These are phyloP conservation scores for Annulohypoxylon truncatum DNA, from an alignment of 2,329 filamentous ascomycete genomes.

Conservation along the genomic window DNA sequence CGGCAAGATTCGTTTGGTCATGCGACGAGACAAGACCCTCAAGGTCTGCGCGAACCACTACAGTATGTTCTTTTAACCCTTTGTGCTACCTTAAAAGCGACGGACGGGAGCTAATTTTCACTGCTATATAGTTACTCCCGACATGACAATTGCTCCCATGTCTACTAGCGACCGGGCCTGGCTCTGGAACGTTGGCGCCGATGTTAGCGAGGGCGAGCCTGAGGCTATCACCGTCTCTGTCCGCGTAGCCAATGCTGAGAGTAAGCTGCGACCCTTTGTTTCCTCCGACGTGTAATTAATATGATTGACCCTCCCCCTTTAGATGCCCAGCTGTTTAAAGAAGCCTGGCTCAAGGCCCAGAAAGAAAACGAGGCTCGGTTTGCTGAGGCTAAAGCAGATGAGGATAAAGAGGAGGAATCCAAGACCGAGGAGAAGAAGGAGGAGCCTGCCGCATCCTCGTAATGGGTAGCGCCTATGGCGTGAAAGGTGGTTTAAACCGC, in stretches of 20 bases:
- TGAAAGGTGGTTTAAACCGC: constrained; percentile 6
- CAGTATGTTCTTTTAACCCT: constrained; percentile 68
- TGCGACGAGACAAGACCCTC: constrained; percentile 99
- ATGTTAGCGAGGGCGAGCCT: constrained; percentile 97
- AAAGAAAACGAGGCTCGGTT: constrained; percentile 94
- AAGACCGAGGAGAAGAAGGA: constrained; percentile 44
- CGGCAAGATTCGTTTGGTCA: constrained; percentile 95
- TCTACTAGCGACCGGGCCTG: constrained; percentile 98
- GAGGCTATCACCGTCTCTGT: constrained; percentile 97
- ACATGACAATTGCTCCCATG: constrained; percentile 99
- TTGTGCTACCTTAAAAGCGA: not conserved
- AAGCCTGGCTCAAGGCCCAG: constrained; percentile 96
- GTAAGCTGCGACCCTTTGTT: constrained; percentile 64
- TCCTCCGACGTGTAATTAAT: constrained; percentile 43
- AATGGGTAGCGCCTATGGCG: constrained; percentile 6
- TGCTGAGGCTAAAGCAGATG: constrained; percentile 44
- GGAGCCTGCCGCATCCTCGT: constrained; percentile 37
- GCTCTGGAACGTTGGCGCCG: constrained; percentile 98
- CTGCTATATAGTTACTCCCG: constrained; percentile 79
- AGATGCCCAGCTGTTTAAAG: constrained; percentile 99
- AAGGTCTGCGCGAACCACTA: constrained; percentile 99
- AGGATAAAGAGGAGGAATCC: constrained; percentile 43
- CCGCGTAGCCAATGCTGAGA: constrained; percentile 97
- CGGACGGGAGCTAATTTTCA: constrained; percentile 28
- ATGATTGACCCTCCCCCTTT: constrained; percentile 11